Evolutionary conservation across 2,329 filamentous ascomycete species (phyloP), one percentile per base, ranked within the genome.

Genomic region (Ophiosphaerella korrae): DNA sequence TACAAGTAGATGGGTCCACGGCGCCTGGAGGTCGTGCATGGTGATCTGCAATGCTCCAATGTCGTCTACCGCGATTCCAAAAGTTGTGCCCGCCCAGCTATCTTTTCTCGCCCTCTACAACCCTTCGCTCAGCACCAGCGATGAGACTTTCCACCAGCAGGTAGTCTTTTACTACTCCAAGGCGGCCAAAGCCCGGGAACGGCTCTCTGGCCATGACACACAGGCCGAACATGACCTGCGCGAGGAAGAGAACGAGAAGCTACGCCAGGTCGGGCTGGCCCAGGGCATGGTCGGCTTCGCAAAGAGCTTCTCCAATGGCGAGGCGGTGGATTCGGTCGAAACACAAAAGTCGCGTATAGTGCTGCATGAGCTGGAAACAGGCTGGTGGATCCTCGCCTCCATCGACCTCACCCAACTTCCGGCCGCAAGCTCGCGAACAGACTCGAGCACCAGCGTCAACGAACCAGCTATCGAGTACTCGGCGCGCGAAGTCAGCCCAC

Each of bases 261-360:
- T 97, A 65, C 85, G 94, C 58, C 92, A 97, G 79, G 92, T 99
- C 70, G 94, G 94, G 33, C 84, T 99, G 57, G 94, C 94, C 35
- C 94, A 99, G 77, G 94, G 92, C 70, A 96, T 97, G 88, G 88
- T 96, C 52, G 89, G 87, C 71, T 99, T 99, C 77, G 89, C 90
- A 21, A 59, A 55, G 69, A 92, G 87, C 64, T 99, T 99, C 74
- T 89, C 92, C 2, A 82, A 85, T 54, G 90, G 87, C 52, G 81
- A 87, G 60, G 74, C 89, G 2, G 84, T 97, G 34, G 90, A 96
- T 65, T 86, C 86, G 8, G 87, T 99, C 52, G 94, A 99, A 68
- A 97, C 94, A 1, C 90, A 96, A 64, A 94, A 90, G 77, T 86
- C 88, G 42, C 84, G 92, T 29, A 87, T 97, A 31, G 81, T 97